Base-by-base conservation (phyloP, 805 yeast genomes). In the Candida fluviatilis region DNA sequence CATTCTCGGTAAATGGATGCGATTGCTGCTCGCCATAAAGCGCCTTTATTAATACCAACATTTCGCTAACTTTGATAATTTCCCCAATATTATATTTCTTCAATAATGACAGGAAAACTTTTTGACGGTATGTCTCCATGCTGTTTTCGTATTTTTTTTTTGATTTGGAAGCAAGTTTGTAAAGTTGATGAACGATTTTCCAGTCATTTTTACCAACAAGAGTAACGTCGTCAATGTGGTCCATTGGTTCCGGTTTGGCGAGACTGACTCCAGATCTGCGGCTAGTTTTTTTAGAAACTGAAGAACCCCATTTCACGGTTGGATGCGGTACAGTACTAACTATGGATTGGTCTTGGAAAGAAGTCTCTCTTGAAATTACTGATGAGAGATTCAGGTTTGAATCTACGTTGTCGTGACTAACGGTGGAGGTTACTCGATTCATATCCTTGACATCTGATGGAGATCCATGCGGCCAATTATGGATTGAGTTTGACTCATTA, bases 41-140 rank as follows among this genome's bases (percentile, higher is more conserved):
- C 23, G 50, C 52, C 50, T 79, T 80, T 13, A 80, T 72, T 61
- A 80, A 62, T 0, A 86, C 86, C 14, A 90, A 62, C 78, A 85
- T 78, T 50, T 74, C 78, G 41, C 84, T 90, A 44, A 75, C 60
- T 41, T 78, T 74, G 3, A 89, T 63, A 11, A 86, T 71, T 37
- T 82, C 82, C 3, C 95, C 95, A 1, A 61, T 63, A 13, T 62
- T 46, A 42, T 64, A 71, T 10, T 48, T 50, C 18, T 53, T 52
- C 31, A 69, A 57, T 4, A 64, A 37, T 4, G 47, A 35, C 7
- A 49, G 39, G 18, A 46, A 45, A 5, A 66, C 31, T 30, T 41
- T 50, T 17, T 38, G 39, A 18, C 56, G 45, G 25, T 61, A 35
- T 3, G 39, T 50, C 7, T 26, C 29, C 15, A 8, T 26, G 13